Base-by-base conservation (phyloP, 2,329 filamentous ascomycete species). In the Alternaria consortialis region DNA sequence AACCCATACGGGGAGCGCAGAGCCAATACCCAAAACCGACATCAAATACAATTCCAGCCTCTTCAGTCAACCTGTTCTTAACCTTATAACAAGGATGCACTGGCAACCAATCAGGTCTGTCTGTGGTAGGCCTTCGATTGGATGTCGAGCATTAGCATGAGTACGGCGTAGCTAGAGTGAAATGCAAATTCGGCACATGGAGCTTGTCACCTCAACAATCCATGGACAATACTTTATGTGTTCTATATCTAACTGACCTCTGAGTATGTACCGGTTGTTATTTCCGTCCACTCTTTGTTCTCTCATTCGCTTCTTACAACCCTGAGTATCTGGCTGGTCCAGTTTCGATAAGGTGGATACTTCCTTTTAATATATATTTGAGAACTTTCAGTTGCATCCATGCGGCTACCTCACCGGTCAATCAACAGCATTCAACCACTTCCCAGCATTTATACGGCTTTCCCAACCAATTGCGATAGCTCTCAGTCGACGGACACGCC, bases 381-480 rank as follows among this genome's bases (percentile, higher is more conserved):
- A 20, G 27, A 25, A 25, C 8, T 12, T 23, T 27, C 9, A 17
- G 11, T 13, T 34, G 50, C 53, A 67, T 60, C 43, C 53, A 76
- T 76, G 74, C 69, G 57, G 55, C 58, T 70, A 37, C 67, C 72
- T 60, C 63, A 64, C 27, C 65, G 66, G 60, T 71, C 73, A 5
- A 43, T 69, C 27, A 68, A 47, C 36, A 74, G 58, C 55, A 71
- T 68, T 2, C 68, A 68, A 39, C 63, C 65, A 52, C 61, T 77
- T 39, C 74, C 74, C 1, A 75, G 69, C 44, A 72, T 76, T 23
- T 65, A 71, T 15, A 76, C 73, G 27, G 51, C 63, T 3, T 75
- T 76, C 25, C 65, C 68, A 25, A 13, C 51, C 7, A 58, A 63
- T 40, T 54, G 65, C 47, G 58, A 62, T 5, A 48, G 37, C 34